Evolutionary conservation across 345 rosid species (phyloP).

Genomic region (Brassica carinata): DNA sequence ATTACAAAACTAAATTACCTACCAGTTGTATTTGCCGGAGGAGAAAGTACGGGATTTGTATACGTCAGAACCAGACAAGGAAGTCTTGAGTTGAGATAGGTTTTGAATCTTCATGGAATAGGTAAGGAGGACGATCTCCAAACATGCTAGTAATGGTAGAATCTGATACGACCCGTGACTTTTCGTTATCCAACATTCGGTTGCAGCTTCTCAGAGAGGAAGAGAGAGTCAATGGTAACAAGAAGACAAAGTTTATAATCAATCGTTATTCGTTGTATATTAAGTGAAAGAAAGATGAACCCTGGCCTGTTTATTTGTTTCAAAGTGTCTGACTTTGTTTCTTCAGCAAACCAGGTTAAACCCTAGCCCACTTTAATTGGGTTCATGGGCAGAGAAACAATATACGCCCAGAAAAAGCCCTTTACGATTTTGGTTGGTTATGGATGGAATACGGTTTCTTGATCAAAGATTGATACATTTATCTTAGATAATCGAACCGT

Average conservation of each 20-base stretch:
- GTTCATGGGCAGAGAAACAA: no score
- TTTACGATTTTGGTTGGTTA: no score
- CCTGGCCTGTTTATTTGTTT: no score
- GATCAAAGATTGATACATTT: no score
- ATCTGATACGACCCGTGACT: neutral
- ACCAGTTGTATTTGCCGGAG: slow-evolving; percentile 25
- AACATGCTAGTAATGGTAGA: slow-evolving; percentile 16
- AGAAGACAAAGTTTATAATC: neutral
- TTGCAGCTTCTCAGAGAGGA: neutral
- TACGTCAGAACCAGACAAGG: neutral
- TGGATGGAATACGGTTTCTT: no score
- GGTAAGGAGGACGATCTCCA: slow-evolving; percentile 21
- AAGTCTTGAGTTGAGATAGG: slow-evolving; percentile 20
- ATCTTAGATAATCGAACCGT: no score
- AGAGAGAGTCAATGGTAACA: neutral
- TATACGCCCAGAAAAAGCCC: no score
- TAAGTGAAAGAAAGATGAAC: neutral
- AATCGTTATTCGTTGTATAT: neutral
- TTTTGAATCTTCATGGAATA: slow-evolving; percentile 32
- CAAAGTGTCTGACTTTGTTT: no score
- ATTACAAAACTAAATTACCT: neutral
- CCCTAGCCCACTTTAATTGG: no score
- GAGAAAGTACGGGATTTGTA: slow-evolving; percentile 22
- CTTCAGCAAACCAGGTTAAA: no score
- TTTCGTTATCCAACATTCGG: neutral